These are phyloP conservation scores for Rhodotorula sp. DNA, from an alignment of 1,284 basidiomycete species.

Conservation along the genomic window DNA sequence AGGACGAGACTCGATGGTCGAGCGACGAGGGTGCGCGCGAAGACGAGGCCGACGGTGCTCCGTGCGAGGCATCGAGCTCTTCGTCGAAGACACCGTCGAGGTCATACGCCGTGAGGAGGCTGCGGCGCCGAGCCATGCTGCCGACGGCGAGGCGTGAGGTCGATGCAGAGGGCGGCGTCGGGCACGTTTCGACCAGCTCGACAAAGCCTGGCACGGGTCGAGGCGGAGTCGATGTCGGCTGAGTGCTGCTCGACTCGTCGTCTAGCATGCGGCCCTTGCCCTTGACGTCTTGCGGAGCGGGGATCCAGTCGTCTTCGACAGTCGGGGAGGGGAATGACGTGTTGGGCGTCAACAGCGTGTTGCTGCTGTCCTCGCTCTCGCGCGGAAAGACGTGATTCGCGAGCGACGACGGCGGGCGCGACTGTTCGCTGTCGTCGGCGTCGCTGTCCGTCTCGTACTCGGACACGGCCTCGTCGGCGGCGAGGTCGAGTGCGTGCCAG, in stretches of 20 bases:
- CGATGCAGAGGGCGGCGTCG: conserved; percentile 15
- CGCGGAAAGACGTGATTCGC: background rate
- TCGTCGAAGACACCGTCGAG: background rate
- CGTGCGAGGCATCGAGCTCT: background rate
- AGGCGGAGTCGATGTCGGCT: conserved; percentile 5
- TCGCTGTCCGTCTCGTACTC: background rate
- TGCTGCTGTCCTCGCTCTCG: background rate
- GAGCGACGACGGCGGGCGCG: background rate
- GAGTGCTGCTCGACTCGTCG: background rate
- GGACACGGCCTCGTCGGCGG: background rate
- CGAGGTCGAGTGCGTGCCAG: conserved; percentile 1
- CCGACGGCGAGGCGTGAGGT: background rate
- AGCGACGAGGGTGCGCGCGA: background rate
- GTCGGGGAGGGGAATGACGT: background rate
- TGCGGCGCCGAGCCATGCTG: background rate
- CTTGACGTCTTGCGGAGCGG: background rate
- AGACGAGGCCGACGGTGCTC: background rate
- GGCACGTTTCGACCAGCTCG: conserved; percentile 25
- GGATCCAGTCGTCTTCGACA: background rate
- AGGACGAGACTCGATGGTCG: background rate
- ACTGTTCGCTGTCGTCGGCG: background rate
- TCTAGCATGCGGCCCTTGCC: background rate
- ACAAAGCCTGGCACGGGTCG: background rate
- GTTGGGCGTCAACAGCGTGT: conserved; percentile 2
- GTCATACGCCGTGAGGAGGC: background rate